Conservation (phyloP, 805 yeast species). For the Yamadazyma sp. region DNA sequence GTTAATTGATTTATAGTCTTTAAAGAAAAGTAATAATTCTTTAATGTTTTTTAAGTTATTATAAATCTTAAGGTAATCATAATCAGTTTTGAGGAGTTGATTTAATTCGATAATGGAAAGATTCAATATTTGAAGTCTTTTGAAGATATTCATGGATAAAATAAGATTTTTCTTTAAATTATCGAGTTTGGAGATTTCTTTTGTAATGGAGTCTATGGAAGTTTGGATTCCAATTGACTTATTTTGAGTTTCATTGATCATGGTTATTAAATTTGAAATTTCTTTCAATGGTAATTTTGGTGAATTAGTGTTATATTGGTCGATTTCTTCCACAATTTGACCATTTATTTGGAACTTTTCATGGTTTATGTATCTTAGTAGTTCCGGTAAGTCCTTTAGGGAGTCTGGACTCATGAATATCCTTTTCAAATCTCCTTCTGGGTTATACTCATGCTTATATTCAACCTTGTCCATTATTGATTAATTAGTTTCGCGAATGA, state of each 20-base stretch:
- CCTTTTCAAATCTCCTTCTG: conserved; percentile 42
- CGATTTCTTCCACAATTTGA: conserved; percentile 40
- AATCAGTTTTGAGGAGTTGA: conserved; percentile 46
- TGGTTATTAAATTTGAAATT: conserved; percentile 37
- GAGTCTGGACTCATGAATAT: conserved; percentile 52
- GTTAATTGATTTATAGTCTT: conserved; percentile 77
- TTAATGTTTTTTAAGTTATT: conserved; percentile 66
- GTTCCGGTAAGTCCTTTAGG: conserved; percentile 47
- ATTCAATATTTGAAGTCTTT: conserved; percentile 77
- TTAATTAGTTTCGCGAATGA: no score
- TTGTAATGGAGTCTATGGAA: conserved; percentile 67
- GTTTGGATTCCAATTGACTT: conserved; percentile 55
- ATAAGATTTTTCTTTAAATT: conserved; percentile 81
- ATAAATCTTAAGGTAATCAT: conserved; percentile 54
- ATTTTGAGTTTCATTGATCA: conserved; percentile 45
- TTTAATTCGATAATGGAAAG: conserved; percentile 59
- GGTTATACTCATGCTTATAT: conserved; percentile 7
- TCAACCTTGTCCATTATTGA: no score
- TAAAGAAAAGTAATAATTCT: conserved; percentile 70
- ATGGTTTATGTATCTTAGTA: conserved; percentile 46
- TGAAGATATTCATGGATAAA: conserved; percentile 78
- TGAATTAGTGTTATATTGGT: conserved; percentile 27
- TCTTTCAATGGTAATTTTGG: conserved; percentile 24
- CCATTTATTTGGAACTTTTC: conserved; percentile 50
- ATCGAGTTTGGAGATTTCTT: conserved; percentile 75